Evolutionary conservation across 371 early-diverging fungal species (phyloP).

Genomic region (Enteropsectra breve): DNA sequence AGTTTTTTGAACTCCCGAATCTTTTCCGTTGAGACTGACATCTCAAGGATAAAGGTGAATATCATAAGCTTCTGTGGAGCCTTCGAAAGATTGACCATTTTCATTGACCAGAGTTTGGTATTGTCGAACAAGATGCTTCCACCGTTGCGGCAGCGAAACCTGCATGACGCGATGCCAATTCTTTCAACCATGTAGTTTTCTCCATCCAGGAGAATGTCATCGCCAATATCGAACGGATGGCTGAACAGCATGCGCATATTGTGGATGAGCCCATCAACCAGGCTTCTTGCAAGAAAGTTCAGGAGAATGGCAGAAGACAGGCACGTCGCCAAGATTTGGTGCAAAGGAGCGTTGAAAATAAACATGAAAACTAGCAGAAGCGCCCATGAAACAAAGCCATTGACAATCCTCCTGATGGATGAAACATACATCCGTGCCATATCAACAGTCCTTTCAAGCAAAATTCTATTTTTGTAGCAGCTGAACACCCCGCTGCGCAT

Average conservation of each 20-base stretch:
- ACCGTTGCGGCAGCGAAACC: constrained; percentile 52
- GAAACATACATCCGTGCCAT: constrained; percentile 49
- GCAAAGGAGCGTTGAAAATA: constrained; percentile 52
- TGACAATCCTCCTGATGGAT: constrained; percentile 41
- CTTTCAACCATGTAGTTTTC: constrained; percentile 51
- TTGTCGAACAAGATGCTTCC: constrained; percentile 60
- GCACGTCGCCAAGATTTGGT: constrained; percentile 54
- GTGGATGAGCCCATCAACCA: constrained; percentile 49
- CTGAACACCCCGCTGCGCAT: constrained; percentile 54
- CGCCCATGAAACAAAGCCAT: constrained; percentile 31
- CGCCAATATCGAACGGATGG: constrained; percentile 61
- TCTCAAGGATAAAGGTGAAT: constrained; percentile 49
- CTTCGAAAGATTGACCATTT: constrained; percentile 58
- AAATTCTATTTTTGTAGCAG: constrained; percentile 57
- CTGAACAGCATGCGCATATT: constrained; percentile 55
- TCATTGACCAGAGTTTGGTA: constrained; percentile 55
- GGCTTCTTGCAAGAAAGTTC: constrained; percentile 52
- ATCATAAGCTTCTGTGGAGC: constrained; percentile 59
- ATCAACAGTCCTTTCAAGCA: constrained; percentile 49
- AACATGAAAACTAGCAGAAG: constrained; percentile 52
- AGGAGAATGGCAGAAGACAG: constrained; percentile 55
- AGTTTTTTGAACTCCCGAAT: constrained; percentile 44
- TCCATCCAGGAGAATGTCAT: constrained; percentile 57
- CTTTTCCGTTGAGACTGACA: constrained; percentile 27
- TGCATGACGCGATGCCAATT: constrained; percentile 53